Percentiles rank a stretch among this genome's conserved stretches.
phyloP scores from a whole-genome alignment of 2,329 filamentous ascomycete genomes.

The Beauveria sp. region DNA sequence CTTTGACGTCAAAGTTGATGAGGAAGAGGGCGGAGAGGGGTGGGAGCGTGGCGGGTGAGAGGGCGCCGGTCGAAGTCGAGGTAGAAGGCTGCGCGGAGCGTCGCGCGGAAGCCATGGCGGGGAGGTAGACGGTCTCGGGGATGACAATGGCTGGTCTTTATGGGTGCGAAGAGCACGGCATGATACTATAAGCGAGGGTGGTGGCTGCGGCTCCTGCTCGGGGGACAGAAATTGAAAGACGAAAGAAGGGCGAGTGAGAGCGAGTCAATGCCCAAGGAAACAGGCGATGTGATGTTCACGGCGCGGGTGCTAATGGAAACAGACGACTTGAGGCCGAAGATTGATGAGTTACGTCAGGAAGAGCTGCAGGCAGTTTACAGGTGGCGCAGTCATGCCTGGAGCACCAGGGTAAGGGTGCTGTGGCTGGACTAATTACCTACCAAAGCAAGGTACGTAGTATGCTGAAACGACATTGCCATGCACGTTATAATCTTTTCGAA shows the following conservation, averaged over 20 bases:
- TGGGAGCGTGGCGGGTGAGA: constrained; percentile 35
- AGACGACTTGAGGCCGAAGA: not conserved
- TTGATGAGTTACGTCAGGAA: not conserved
- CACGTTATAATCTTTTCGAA: too few relatives aligned
- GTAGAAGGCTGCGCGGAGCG: constrained; percentile 15
- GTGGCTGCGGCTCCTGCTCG: not conserved
- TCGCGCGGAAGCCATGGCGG: constrained; percentile 32
- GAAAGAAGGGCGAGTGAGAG: not conserved
- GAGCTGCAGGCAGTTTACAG: not conserved
- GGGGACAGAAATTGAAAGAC: not conserved
- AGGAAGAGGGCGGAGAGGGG: constrained; percentile 75
- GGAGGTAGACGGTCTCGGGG: not conserved
- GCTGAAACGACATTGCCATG: too few relatives aligned
- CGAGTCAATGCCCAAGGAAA: not conserved
- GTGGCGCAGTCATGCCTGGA: not conserved
- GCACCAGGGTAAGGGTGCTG: not conserved
- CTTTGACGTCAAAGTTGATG: constrained; percentile 87
- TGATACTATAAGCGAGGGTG: not conserved
- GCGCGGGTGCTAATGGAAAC: not conserved
- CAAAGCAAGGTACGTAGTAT: too few relatives aligned
- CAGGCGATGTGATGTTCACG: not conserved
- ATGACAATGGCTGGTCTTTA: not conserved
- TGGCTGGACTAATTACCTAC: too few relatives aligned
- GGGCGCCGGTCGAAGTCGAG: too few relatives aligned
- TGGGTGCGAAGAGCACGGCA: not conserved